Base-by-base conservation (phyloP, 306 rosid genomes). In the Trifolium fragiferum region DNA sequence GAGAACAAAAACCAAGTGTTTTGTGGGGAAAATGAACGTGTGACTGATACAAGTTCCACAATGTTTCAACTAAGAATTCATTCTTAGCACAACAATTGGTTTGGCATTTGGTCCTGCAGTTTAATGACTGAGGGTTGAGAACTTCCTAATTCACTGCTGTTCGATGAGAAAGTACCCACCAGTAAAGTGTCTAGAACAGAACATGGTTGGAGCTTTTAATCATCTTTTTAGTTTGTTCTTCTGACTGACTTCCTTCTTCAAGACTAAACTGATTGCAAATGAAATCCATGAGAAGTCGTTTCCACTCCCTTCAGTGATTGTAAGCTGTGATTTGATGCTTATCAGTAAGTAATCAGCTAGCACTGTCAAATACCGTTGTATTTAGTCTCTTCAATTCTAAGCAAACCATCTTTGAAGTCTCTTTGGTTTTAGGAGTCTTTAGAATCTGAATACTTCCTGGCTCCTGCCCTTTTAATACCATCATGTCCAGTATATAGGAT, bases 71-170 rank as follows among this genome's bases (percentile, higher is more conserved):
- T 41, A n/a, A 55, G 68, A 57, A 59, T 59, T 41, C 58, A 30
- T 15, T 19, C 63, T 74, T 63, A 53, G 51, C 63, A 50, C 72
- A 58, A 12, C n/a, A 25, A 58, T 58, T 59, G 37, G 65, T 59
- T 63, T 75, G 40, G 7, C 65, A 13, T 58, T 43, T 62, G 40
- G 49, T 19, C 49, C n/a, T 43, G 41, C 46, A 59, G 43, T 47
- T 73, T 18, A 44, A 7, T 18, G 62, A 46, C 46, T 3, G n/a
- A 74, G 43, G 40, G 37, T 23, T 20, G 38, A 46, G 47, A 44
- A 46, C 49, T 70, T 50, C 38, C 4, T 46, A 13, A 61, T 32
- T 61, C 70, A 46, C 51, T 35, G 5, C 51, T 46, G 23, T 38
- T 49, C 37, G 12, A 46, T 16, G 70, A 61, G 21, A 41, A 72